phyloP scores from a whole-genome alignment of 495 filamentous ascomycete species.

The Aspergillus sclerotioniger region DNA sequence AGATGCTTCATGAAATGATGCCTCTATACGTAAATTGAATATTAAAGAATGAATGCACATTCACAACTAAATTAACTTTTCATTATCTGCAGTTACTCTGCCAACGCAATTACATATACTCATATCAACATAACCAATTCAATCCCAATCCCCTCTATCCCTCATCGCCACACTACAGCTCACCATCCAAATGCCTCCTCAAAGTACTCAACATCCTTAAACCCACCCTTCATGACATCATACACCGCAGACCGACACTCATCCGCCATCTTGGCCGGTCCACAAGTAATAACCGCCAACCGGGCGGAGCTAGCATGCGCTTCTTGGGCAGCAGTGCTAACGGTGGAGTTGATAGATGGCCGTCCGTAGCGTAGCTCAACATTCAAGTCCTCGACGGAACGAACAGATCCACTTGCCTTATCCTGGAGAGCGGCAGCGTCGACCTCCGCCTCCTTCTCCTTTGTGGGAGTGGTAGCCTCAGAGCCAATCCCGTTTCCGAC shows the following conservation, averaged over 20 bases:
- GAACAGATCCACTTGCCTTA: background rate
- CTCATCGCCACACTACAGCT: background rate
- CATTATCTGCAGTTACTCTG: no score
- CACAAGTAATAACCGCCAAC: slow-evolving; percentile 42
- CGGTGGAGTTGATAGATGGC: slow-evolving; percentile 12
- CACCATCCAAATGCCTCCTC: slow-evolving; percentile 28
- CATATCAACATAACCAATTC: no score
- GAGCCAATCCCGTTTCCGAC: background rate
- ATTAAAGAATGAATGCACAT: no score
- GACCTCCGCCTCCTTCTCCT: no score
- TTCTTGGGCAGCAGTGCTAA: slow-evolving; percentile 15
- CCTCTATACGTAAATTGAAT: no score
- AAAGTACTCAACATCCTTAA: slow-evolving; percentile 24
- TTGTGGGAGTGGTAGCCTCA: background rate
- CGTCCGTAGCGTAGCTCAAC: slow-evolving; percentile 16
- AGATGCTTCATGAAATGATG: no score
- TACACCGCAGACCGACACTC: slow-evolving; percentile 30
- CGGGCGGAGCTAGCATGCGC: slow-evolving; percentile 13
- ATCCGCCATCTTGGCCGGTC: slow-evolving; percentile 40
- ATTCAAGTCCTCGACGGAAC: background rate
- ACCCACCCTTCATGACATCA: slow-evolving; percentile 20
- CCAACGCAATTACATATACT: no score
- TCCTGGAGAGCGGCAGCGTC: background rate
- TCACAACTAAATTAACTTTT: no score
- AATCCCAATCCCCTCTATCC: no score